Base-by-base conservation (phyloP, 1,139 yeast species). In the Kluyveromyces sp. region DNA sequence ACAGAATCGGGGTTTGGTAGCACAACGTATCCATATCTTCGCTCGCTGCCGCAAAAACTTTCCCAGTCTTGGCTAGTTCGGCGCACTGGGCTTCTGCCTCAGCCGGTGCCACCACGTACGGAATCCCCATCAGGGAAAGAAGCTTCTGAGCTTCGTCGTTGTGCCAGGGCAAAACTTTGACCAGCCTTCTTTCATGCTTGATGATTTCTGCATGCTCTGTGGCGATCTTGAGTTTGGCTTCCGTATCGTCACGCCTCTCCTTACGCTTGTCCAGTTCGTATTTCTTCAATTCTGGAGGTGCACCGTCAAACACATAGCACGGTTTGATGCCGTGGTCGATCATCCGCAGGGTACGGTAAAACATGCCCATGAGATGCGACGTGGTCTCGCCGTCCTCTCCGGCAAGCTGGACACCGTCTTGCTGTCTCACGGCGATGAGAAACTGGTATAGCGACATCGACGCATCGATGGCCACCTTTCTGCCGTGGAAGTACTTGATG, bases 11-110 rank as follows among this genome's bases (percentile, higher is more conserved):
- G 1, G 97, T 86, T 44, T 79, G 80, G 62, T 92, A 92, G 58
- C 97, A 92, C 46, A 92, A 65, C 0, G 98, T 94, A 66, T 92
- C 99, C 98, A 92, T 92, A 76, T 92, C 99, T 63, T 92, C 99
- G 2, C 95, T 85, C 0, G 97, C 99, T 2, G 98, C 96, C 11
- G 95, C 98, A 61, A 80, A 92, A 0, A 92, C 97, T 58, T 82
- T 83, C 3, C 95, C 96, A 13, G 79, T 78, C 48, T 79, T 77
- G 2, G 97, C 96, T 46, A 92, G 68, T 52, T 80, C 94, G 0
- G 98, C 98, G 69, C 98, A 92, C 58, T 92, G 97, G 0, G 98
- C 96, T 62, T 92, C 99, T 0, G 99, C 99, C 65, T 92, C 99
- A 63, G 96, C 83, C 1, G 99, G 98, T 0, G 98, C 97, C 45